Base-by-base conservation (phyloP, 2,329 filamentous ascomycete genomes). In the Arthrobotrys musiformis region DNA sequence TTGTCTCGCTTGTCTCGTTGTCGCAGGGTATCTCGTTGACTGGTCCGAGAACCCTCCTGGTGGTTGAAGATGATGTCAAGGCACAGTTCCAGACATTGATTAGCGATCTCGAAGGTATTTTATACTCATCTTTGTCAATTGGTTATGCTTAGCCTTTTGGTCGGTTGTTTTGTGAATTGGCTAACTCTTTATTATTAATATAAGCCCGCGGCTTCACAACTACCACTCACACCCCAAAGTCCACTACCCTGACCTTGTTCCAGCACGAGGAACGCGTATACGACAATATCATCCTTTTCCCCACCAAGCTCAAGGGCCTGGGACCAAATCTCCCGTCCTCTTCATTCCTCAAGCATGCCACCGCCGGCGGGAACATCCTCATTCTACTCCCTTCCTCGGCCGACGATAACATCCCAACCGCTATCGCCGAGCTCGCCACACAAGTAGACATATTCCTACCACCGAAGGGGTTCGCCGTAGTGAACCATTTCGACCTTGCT, bases 401-500 rank as follows among this genome's bases (percentile, higher is more conserved):
- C 24, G 73, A 77, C 15, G 73, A 68, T 1, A 69, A 26, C 58
- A 84, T 91, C 15, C 90, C 91, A 1, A 78, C 80, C 46, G 68
- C 79, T 54, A 70, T 79, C 52, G 78, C 73, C 40, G 80, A 81
- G 60, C 76, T 81, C 26, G 80, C 79, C 1, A 64, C 78, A 15
- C 79, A 81, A 46, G 70, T 81, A 83, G 94, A 97, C 82, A 92
- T 99, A 82, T 87, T 90, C 80, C 89, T 97, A n/a, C 93, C 95
- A 42, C 85, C 89, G 37, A 94, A 97, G 84, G 92, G 94, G 82
- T 93, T 91, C 69, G 90, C 94, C 72, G 91, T 97, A 4, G 91
- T 98, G 78, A 95, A 98, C 85, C 95, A 99, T 86, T 97, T 98
- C 89, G 92, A 93, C 86, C 95, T 95, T 85, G 94, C 98, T 82